Base-by-base conservation (phyloP, 768 basidiomycete species). In the Daedaleopsis sinensis region DNA sequence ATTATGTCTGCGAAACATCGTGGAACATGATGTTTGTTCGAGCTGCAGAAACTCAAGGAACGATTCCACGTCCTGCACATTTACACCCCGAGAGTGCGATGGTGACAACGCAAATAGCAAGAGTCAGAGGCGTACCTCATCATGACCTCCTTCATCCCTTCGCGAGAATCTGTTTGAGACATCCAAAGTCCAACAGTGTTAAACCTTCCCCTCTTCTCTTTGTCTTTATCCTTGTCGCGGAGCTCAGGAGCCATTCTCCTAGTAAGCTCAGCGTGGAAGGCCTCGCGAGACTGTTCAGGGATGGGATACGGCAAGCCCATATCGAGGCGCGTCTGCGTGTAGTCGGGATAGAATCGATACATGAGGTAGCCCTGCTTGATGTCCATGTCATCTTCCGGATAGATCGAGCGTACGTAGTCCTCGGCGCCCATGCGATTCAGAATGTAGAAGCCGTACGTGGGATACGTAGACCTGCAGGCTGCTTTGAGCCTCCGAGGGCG, bases 371-470 rank as follows among this genome's bases (percentile, higher is more conserved):
- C 83, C 56, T 85, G 87, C 46, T 82, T 82, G 18, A 77, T 73
- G 64, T 83, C 81, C 64, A 92, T 79, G 61, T 85, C 84, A 76
- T 94, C 92, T 76, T 93, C 91, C 35, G 91, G 90, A 71, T 87
- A 85, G 48, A 94, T 78, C 37, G 82, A 82, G 61, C 89, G 85
- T 58, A 87, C 83, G 70, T 90, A 90, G 70, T 93, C 93, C 46
- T 89, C 85, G 75, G 83, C 87, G 32, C 90, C 91, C 69, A 88
- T 84, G 55, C 92, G 86, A 71, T 94, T 94, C 66, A 94, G 81
- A 62, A 94, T 87, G 71, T 89, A 94, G 68, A 92, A 87, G 8
- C 93, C 93, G 67, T 94, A 93, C 18, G 87, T 88, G 3, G 92
- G 92, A 71, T 92, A 92, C 32, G 84, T 79, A 58, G 87, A 82